phyloP scores from a whole-genome alignment of 2,329 filamentous ascomycete species.

The Karstenula rhodostoma region DNA sequence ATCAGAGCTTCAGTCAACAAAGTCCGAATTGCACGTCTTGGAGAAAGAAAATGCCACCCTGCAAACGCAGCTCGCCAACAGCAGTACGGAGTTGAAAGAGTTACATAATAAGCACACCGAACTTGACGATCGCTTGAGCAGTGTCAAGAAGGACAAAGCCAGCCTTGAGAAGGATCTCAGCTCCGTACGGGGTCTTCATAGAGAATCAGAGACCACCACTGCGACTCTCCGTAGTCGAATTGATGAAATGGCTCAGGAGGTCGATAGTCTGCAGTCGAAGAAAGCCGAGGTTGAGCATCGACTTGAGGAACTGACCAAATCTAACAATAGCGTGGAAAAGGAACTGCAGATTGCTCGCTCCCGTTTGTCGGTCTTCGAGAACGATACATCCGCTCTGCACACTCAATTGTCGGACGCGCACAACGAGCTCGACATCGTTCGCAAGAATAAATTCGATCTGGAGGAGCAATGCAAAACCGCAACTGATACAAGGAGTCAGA shows the following conservation, averaged over 20 bases:
- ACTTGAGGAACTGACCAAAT: constrained; percentile 1
- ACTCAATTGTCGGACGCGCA: constrained; percentile 12
- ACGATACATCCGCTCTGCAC: constrained; percentile 16
- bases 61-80: constrained; percentile 23
- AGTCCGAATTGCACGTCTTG: constrained; percentile 23
- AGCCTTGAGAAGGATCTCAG: constrained; percentile 19
- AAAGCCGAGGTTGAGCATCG: constrained; percentile 15
- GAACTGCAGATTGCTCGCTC: constrained; percentile 21
- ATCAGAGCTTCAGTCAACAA: constrained; percentile 26
- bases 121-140: constrained; percentile 20
- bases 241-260: constrained; percentile 5
- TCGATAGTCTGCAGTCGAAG: background rate
- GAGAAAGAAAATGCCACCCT: constrained; percentile 32
- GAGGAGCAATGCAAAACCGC: constrained; percentile 15
- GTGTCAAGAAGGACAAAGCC: background rate
- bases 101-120: constrained; percentile 25
- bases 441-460: constrained; percentile 9
- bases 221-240: constrained; percentile 15
- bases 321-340: constrained; percentile 17
- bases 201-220: constrained; percentile 18
- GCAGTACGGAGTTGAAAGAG: constrained; percentile 23
- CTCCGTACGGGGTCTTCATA: constrained; percentile 14
- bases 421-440: constrained; percentile 16
- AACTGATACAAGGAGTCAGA: constrained; percentile 4
- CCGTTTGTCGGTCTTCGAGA: constrained; percentile 19